These are phyloP conservation scores for Blastomyces parvus DNA, from an alignment of 2,329 filamentous ascomycete species.

Conservation along the genomic window DNA sequence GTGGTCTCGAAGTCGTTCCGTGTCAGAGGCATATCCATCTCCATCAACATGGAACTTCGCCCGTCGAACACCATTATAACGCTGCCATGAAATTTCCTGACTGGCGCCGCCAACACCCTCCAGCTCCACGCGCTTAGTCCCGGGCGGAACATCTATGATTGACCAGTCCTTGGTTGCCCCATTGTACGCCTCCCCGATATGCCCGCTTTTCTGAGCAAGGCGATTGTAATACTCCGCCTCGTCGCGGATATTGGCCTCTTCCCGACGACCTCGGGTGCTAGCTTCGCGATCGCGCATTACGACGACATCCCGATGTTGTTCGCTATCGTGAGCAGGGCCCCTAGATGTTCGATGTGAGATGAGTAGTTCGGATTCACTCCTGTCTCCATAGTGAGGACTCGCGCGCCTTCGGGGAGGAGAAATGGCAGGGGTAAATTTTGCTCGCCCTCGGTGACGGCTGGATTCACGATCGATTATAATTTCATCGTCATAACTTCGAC, in stretches of 20 bases:
- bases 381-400: constrained; percentile 16
- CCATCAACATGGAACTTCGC: constrained; percentile 65
- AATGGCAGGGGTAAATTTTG: constrained; percentile 26
- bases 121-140: constrained; percentile 72
- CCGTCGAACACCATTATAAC: constrained; percentile 66
- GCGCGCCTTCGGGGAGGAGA: constrained; percentile 29
- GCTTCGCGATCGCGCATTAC: constrained; percentile 16
- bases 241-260: constrained; percentile 41
- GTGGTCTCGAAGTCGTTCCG: constrained; percentile 34
- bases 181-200: constrained; percentile 62
- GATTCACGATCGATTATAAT: constrained; percentile 37
- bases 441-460: constrained; percentile 39
- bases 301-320: constrained; percentile 21
- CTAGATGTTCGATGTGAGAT: constrained; percentile 15
- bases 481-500: constrained; percentile 53
- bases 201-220: constrained; percentile 58
- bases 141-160: constrained; percentile 74
- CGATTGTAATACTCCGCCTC: constrained; percentile 56
- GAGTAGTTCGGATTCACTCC: constrained; percentile 18
- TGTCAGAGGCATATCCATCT: constrained; percentile 46
- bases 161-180: constrained; percentile 69
- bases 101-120: constrained; percentile 65
- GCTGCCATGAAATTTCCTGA: constrained; percentile 69
- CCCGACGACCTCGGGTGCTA: constrained; percentile 11
- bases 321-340: constrained; percentile 21